Percentiles rank a stretch among this genome's conserved stretches.
Conservation (phyloP, 768 basidiomycete genomes). For the Aureoboletus auriporus region DNA sequence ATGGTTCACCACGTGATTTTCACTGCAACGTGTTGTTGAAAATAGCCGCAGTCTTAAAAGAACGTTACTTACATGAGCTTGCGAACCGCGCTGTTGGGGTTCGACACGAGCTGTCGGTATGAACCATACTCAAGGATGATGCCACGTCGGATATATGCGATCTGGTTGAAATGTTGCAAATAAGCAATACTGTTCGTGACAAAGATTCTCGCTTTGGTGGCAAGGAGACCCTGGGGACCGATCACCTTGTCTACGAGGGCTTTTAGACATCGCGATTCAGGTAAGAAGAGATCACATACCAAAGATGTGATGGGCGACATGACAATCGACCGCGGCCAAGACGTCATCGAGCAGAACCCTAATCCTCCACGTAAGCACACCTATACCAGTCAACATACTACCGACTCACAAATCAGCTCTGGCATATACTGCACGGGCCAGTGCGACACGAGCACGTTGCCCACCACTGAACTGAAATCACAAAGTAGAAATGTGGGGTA, state of each 20-base stretch:
- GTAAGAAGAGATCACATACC: constrained; percentile 37
- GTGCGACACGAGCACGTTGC: no score
- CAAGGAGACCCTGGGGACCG: constrained; percentile 78
- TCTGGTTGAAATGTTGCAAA: constrained; percentile 68
- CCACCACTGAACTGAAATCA: no score
- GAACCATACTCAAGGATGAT: constrained; percentile 76
- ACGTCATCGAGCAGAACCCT: constrained; percentile 87
- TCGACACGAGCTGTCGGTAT: constrained; percentile 55
- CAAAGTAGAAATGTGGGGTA: constrained; percentile 12
- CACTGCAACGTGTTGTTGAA: constrained; percentile 25
- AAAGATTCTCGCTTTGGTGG: constrained; percentile 77
- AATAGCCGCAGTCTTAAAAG: background rate
- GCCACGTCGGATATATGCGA: constrained; percentile 77
- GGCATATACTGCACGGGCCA: no score
- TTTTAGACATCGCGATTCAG: constrained; percentile 36
- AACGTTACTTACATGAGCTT: constrained; percentile 65
- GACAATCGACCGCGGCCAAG: constrained; percentile 80
- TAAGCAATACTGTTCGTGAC: constrained; percentile 90
- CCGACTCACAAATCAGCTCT: no score
- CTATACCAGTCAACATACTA: constrained; percentile 40
- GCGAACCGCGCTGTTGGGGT: constrained; percentile 60
- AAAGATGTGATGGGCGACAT: constrained; percentile 84
- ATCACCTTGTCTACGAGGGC: constrained; percentile 67
- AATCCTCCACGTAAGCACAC: background rate
- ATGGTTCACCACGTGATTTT: constrained; percentile 42